These are phyloP conservation scores for Discostella stelligeroides DNA, from an alignment of 108 stramenopile species.

Conservation along the genomic window DNA sequence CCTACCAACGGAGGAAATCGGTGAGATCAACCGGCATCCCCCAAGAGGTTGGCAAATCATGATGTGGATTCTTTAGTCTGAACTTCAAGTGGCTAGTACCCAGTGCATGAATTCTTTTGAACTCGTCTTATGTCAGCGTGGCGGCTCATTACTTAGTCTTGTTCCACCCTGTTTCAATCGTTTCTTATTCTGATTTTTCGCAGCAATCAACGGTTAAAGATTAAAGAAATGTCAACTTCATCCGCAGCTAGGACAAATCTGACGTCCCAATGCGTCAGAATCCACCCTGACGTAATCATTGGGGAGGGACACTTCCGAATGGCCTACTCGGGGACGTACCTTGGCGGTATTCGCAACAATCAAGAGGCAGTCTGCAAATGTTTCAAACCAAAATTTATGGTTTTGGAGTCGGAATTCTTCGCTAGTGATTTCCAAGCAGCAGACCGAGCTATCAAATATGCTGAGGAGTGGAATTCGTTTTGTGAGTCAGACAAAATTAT, in stretches of 20 bases:
- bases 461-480: constrained; percentile 67
- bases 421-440: constrained; percentile 53
- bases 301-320: constrained; percentile 67
- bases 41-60: background rate
- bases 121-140: background rate
- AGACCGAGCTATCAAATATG: constrained; percentile 62
- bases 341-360: constrained; percentile 72
- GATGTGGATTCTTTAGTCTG: too few relatives aligned
- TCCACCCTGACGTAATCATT: constrained; percentile 32
- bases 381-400: constrained; percentile 55
- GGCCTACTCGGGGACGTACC: constrained; percentile 57
- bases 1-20: background rate
- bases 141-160: too few relatives aligned
- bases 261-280: constrained; percentile 40
- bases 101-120: too few relatives aligned
- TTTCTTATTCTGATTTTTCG: background rate
- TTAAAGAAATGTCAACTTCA: constrained; percentile 25
- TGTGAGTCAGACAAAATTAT: constrained; percentile 60
- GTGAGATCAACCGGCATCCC: background rate
- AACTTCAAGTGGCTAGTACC: too few relatives aligned
- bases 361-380: constrained; percentile 73
- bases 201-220: background rate
- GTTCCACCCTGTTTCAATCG: background rate
- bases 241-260: constrained; percentile 76
- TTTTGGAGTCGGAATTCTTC: constrained; percentile 64